A percentile compares a stretch with the other conserved stretches of the same genome.
phyloP scores from a whole-genome alignment of 345 rosid species.

The Eucalyptus globulus region DNA sequence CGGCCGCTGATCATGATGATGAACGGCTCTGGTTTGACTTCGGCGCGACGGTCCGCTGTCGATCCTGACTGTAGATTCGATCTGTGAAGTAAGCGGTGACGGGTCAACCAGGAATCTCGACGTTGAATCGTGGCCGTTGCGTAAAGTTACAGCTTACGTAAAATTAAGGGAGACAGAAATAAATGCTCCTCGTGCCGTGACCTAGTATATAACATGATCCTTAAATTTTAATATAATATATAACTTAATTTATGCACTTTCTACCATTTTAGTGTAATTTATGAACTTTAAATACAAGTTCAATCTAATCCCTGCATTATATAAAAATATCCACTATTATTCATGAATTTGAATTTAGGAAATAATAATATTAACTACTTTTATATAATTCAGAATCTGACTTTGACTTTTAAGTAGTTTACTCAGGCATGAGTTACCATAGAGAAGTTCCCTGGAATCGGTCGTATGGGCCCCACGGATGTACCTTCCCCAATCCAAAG shows the following conservation, averaged over 20 bases:
- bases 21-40: background rate
- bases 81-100: background rate
- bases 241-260: accelerated
- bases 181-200: no score
- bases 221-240: no score
- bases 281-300: background rate
- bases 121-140: background rate
- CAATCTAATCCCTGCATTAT: accelerated
- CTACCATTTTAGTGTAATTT: accelerated
- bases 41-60: background rate
- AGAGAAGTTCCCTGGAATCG: background rate
- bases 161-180: no score
- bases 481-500: background rate
- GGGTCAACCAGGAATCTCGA: background rate
- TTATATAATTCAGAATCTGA: no score
- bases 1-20: background rate
- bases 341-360: no score
- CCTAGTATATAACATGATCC: accelerated
- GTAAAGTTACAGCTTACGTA: background rate
- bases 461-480: background rate
- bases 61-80: background rate
- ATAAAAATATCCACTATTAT: no score
- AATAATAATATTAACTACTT: no score
- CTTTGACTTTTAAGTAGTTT: no score
- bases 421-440: no score